Base-by-base conservation (phyloP, 2,329 filamentous ascomycete genomes). In the Pseudofabraea citricarpa region DNA sequence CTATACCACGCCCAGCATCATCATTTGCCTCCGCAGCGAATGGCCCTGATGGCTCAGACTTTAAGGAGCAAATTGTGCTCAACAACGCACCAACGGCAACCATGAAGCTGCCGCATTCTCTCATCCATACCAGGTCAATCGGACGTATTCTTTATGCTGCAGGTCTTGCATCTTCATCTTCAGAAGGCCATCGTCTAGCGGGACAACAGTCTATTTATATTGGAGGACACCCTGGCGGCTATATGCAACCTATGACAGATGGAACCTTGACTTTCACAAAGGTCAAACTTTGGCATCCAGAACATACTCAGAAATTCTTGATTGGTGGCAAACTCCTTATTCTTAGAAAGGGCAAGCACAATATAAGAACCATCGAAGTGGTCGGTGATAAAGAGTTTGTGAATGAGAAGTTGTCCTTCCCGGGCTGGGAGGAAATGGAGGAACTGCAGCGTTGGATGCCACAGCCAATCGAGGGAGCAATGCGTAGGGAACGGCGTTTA, bases 271-370 rank as follows among this genome's bases (percentile, higher is more conserved):
- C 72, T 20, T 90, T 81, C 69, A 76, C 73, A 7, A 73, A 75
- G 2, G 73, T 87, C 47, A 78, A 79, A 57, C 64, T 73, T 18
- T 81, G 79, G 73, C 74, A 69, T 52, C 67, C 71, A 0, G 63
- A 70, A 19, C 75, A 83, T 41, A 82, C 79, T 1, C 57, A 69
- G 45, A 75, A 78, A 43, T 85, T 74, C 55, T 65, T 85, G 43
- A 73, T 87, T 15, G 76, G 81, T 48, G 76, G 46, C 9, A 69
- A 73, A 50, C 52, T 83, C 36, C 65, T 84, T 49, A 72, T 84
- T 52, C 65, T 84, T 41, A 76, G 81, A 50, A 78, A 73, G 56
- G 79, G 79, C 51, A 83, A 81, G 65, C 74, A 81, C 62, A 79
- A 82, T 49, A 62, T 84, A 36, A 74, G 78, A 36, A 71, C 83